These are phyloP conservation scores for Moesziomyces sp. DNA, from an alignment of 1,284 basidiomycete genomes.

Conservation along the genomic window DNA sequence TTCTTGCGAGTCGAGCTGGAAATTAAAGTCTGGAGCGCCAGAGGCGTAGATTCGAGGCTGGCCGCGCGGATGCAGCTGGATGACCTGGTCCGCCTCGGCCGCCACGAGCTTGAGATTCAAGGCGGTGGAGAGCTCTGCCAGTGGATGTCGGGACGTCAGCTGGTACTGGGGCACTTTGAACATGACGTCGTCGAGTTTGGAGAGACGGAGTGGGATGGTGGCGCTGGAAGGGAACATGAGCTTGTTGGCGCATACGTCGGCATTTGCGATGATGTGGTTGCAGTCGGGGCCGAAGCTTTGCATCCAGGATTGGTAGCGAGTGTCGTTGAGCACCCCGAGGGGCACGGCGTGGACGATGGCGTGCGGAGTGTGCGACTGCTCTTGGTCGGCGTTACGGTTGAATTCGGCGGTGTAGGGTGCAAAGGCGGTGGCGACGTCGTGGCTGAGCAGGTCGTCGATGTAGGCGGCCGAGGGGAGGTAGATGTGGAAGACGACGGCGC, in stretches of 20 bases:
- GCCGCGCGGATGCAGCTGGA: slow-evolving; percentile 44
- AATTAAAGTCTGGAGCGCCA: slow-evolving; percentile 65
- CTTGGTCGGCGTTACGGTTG: slow-evolving; percentile 48
- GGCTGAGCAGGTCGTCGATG: slow-evolving; percentile 74
- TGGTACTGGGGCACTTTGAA: slow-evolving; percentile 78
- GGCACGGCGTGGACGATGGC: slow-evolving; percentile 60
- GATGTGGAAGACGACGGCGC: slow-evolving; percentile 73
- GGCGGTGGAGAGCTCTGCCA: slow-evolving; percentile 3
- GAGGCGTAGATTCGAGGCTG: slow-evolving; percentile 22
- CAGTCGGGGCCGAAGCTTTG: slow-evolving; percentile 73
- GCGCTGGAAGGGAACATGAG: slow-evolving; percentile 81
- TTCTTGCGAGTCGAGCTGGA: slow-evolving; percentile 16
- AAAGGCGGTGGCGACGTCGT: slow-evolving; percentile 69
- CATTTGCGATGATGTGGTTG: slow-evolving; percentile 72
- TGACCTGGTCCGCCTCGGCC: slow-evolving; percentile 32
- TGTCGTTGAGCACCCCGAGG: slow-evolving; percentile 72
- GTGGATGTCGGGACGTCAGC: slow-evolving; percentile 20
- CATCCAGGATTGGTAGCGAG: slow-evolving; percentile 80
- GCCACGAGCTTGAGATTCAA: slow-evolving; percentile 18
- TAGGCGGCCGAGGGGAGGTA: slow-evolving; percentile 75
- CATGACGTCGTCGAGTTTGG: slow-evolving; percentile 77
- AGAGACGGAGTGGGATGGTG: slow-evolving; percentile 78
- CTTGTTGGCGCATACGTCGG: slow-evolving; percentile 74
- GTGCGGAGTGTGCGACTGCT: slow-evolving; percentile 71
- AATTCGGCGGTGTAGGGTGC: slow-evolving; percentile 66